phyloP scores from a whole-genome alignment of 225 moss, liverwort and hornwort species.

The Antitrichia curtipendula region DNA sequence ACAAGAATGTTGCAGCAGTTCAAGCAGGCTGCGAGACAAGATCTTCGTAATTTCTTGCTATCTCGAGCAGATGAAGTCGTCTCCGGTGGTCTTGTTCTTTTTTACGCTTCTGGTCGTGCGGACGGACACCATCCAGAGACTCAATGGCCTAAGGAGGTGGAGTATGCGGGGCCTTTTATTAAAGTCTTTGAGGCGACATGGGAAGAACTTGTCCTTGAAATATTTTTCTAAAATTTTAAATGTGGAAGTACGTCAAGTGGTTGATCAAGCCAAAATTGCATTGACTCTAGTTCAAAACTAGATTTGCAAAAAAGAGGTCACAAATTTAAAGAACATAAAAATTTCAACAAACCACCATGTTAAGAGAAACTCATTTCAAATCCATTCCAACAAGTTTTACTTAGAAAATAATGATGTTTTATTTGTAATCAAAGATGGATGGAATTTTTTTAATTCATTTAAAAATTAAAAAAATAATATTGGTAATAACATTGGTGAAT shows the following conservation, averaged over 20 bases:
- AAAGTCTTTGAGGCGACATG: background rate
- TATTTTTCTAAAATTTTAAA: background rate
- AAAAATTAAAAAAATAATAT: too few relatives aligned
- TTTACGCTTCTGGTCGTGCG: rapidly evolving
- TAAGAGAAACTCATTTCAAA: too few relatives aligned
- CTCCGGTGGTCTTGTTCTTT: background rate
- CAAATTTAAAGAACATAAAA: too few relatives aligned
- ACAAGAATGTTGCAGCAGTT: background rate
- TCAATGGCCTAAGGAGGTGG: background rate
- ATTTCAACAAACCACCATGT: too few relatives aligned
- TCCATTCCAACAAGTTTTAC: too few relatives aligned
- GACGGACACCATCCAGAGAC: rapidly evolving
- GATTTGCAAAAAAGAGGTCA: too few relatives aligned
- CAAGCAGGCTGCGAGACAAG: background rate
- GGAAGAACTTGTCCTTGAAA: background rate
- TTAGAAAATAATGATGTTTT: too few relatives aligned
- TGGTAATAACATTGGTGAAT: too few relatives aligned
- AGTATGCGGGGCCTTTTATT: background rate
- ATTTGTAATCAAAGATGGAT: too few relatives aligned
- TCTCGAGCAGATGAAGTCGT: background rate
- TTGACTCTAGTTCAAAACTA: too few relatives aligned
- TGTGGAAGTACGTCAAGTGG: too few relatives aligned
- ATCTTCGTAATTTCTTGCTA: background rate
- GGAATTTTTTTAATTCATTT: too few relatives aligned
- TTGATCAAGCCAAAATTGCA: background rate